A percentile compares a stretch with the other conserved stretches of the same genome.
phyloP scores from a whole-genome alignment of 306 rosid genomes.

The Hippophae gyantsensis region DNA sequence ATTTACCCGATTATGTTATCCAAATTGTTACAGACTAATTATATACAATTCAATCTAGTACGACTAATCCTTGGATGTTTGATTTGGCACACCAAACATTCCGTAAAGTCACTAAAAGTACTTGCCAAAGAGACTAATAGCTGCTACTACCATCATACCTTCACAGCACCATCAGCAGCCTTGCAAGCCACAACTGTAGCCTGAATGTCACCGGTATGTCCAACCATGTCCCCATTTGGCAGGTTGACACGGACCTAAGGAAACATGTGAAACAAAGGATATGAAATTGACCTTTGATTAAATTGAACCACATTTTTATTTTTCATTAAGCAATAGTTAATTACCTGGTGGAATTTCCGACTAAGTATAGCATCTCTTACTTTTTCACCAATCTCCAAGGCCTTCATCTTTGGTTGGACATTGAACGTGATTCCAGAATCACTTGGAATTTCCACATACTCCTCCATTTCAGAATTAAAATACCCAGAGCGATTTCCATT shows the following conservation, averaged over 20 bases:
- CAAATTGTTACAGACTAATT: too few species aligned
- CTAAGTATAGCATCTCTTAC: constrained; percentile 90
- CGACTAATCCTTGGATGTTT: too few species aligned
- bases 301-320: constrained; percentile 4
- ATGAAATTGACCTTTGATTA: background rate
- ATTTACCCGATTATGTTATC: too few species aligned
- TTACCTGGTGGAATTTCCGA: constrained; percentile 60
- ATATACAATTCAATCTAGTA: too few species aligned
- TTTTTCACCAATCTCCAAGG: constrained; percentile 79
- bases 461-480: constrained; percentile 61
- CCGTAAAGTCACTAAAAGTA: background rate
- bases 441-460: constrained; percentile 91
- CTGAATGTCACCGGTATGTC: constrained; percentile 84
- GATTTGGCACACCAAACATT: background rate
- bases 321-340: background rate
- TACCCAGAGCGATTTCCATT: constrained; percentile 95
- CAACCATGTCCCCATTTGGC: constrained; percentile 97
- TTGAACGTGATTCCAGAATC: constrained; percentile 89
- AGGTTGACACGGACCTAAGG: constrained; percentile 85
- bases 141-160: constrained; percentile 35
- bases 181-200: constrained; percentile 97
- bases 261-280: constrained; percentile 6
- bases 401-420: constrained; percentile 85
- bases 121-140: background rate
- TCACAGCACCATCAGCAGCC: constrained; percentile 92